Base-by-base conservation (phyloP, 495 filamentous ascomycete genomes). In the Annulohypoxylon stygium region DNA sequence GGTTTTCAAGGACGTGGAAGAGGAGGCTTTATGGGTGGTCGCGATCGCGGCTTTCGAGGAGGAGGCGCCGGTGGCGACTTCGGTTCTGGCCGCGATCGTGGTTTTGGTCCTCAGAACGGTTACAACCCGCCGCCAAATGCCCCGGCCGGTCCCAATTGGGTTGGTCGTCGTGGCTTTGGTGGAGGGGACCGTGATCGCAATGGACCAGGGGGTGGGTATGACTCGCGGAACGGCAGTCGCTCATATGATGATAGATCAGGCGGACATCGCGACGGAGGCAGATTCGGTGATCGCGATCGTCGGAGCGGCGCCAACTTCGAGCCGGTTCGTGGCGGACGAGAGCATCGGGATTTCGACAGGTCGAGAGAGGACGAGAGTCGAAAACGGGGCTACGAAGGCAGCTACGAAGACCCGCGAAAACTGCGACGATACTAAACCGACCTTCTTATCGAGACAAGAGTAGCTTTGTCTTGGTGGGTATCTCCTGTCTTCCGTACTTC, bases 331-430 rank as follows among this genome's bases (percentile, higher is more conserved):
- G 86, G 87, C 43, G 78, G 89, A 75, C 85, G 83, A 79, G 75
- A 86, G 41, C 64, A 77, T 60, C 74, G 79, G 43, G 79, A 81
- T 73, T 72, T 63, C 60, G 79, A 81, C 53, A 75, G 83, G 77
- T 63, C 81, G 76, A 68, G 84, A 82, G 79, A 86, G 77, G 85
- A 91, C 75, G 89, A 90, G 69, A 88, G 85, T 71, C 83, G 90
- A 50, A 88, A 87, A 75, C 86, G 89, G 71, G 83, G 85, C 33
- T 89, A 86, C 75, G 92, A 93, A 69, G 89, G 88, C 64, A 86
- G 88, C 69, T 90, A 93, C 78, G 92, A 95, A 74, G 93, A 96
- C 79, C 89, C 92, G 41, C 88, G 93, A 64, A 92, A 90, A 78
- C 87, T 93, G 76, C 88, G 92, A 80, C 90, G 93, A 76, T 94